Evolutionary conservation across 306 rosid genomes (phyloP), one percentile per base, ranked within the genome.

Genomic region (Cucurbita pepo): DNA sequence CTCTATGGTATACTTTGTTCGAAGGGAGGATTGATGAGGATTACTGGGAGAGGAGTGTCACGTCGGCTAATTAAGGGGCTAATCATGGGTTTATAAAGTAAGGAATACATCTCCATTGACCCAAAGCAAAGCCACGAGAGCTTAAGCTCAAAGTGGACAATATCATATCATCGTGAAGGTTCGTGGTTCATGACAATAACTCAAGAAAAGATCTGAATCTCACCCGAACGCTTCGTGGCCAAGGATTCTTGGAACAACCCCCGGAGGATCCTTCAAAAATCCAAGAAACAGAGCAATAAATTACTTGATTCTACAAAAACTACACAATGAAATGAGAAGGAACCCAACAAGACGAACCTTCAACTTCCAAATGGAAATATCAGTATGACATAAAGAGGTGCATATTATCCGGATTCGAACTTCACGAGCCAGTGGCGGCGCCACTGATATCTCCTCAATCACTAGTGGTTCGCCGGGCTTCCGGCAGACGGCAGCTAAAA

Each of bases 211-310:
- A 30, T 30, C 3, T n/a, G 45, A 61, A 59, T 43, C 79, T 74
- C 58, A 77, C 97, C 97, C 96, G 56, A 92, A 63, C 21, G 97
- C 95, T 78, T 92, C 96, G 45, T 92, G 96, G 56, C 96, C 96
- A 10, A 92, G 48, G 78, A 92, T 92, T 76, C 88, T 84, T 12
- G 92, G 97, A 51, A 69, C 63, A 67, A 88, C 58, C 65, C 72
- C 92, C 44, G 84, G 92, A 75, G 83, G 82, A 0, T 67, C 95
- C 96, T 92, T 75, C 55, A 58, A 45, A 62, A 34, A 13, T 47
- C 8, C 11, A 18, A 36, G 0, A 30, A 67, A 5, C 4, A 1
- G 56, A 50, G 5, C 12, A 44, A 67, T 8, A 47, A 25, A 15
- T 21, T 0, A 67, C 11, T 21, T 0, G 11, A 25, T 6, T n/a